Percentiles rank a stretch among this genome's conserved stretches.
Conservation (phyloP, 208 protist species). For the Naegleria gruberi region DNA sequence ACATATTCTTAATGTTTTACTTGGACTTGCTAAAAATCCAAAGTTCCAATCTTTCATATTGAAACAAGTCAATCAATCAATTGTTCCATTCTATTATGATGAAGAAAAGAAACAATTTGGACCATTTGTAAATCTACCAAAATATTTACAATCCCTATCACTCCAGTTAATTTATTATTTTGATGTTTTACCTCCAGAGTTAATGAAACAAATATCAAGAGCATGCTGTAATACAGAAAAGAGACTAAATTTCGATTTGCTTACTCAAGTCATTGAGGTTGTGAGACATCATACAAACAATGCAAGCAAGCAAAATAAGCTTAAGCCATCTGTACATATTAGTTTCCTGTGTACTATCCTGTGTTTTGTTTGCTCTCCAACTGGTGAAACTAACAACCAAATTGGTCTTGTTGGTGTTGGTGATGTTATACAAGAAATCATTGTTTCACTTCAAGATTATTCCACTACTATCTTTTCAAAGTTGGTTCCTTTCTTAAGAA, state of each 20-base stretch:
- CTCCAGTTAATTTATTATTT: slow-evolving; percentile 9
- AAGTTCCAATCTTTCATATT: neutral
- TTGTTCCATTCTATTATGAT: neutral
- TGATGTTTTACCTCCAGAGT: neutral
- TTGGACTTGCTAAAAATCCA: neutral
- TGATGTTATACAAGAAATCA: neutral
- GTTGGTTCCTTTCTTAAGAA: neutral
- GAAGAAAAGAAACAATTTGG: neutral
- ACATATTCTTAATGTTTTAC: neutral
- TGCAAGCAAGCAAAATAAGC: neutral
- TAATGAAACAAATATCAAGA: neutral
- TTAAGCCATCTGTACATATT: neutral
- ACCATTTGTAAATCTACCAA: neutral
- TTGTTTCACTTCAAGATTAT: neutral
- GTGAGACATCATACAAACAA: neutral
- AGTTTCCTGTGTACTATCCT: neutral
- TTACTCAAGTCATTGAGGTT: neutral
- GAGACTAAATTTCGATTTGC: neutral
- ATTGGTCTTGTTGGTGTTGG: neutral
- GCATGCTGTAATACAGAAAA: neutral
- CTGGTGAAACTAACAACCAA: neutral
- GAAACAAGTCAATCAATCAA: neutral
- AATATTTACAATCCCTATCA: neutral
- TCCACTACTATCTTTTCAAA: neutral
- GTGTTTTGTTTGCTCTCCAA: neutral